Base-by-base conservation (phyloP, 495 filamentous ascomycete genomes). In the Extremus antarcticus region DNA sequence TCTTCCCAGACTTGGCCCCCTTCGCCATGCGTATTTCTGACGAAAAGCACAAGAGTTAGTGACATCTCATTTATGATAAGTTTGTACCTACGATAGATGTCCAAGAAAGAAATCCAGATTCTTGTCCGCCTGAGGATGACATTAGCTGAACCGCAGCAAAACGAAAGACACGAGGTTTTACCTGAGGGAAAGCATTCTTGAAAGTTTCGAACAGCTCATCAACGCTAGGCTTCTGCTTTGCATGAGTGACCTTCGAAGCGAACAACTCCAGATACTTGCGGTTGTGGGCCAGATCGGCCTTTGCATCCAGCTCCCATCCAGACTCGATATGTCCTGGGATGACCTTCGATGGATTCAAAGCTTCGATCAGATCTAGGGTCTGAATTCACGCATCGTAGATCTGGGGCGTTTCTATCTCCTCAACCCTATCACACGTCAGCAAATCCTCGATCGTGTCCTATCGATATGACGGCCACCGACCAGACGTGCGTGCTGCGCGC, bases 141-240 rank as follows among this genome's bases (percentile, higher is more conserved):
- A 39, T 10, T 47, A 47, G 35, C n/a, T 39, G 35, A n/a, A 39
- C 35, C 9, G 9, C 20, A 19, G 8, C 43, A 10, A n/a, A 47
- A 23, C 7, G 22, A 25, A 25, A 7, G 46, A 19, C 4, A 46
- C 4, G 7, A 25, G 1, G 38, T 32, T 43, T 43, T n/a, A 43
- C 53, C 32, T 55, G 53, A 25, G 62, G 64, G 47, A 67, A 69
- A 32, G 53, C 60, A 17, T 58, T 43, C 48, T 58, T 56, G 53
- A 69, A 69, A n/a, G 61, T 65, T 16, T 58, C 54, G 43, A 53
- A 66, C n/a, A 69, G 54, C 25, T 67, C 65, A n/a, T 62, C 47
- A 9, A 62, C 63, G 0, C 23, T 19, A 1, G 60, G 59, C 56
- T 65, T 64, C 48, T 49, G 51, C 0, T 53, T 32, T 7, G 61